These are phyloP conservation scores for Chaetoceros tenuissimus DNA, from an alignment of 108 stramenopile genomes.

Conservation along the genomic window DNA sequence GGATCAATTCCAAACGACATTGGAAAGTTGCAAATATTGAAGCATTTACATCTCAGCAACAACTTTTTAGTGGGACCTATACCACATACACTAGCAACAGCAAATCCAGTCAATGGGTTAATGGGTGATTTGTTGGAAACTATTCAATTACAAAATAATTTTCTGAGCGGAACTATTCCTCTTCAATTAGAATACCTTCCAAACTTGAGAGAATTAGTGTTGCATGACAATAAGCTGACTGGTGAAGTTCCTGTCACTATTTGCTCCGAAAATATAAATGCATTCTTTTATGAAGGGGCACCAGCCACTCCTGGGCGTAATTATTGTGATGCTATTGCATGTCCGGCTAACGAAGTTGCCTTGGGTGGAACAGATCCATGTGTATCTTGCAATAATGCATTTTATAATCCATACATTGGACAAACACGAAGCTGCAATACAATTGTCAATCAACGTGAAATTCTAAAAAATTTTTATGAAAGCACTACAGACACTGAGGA, in stretches of 20 bases:
- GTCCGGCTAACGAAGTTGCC: constrained; percentile 25
- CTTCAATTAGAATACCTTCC: too few species aligned
- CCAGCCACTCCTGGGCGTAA: too few species aligned
- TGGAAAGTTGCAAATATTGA: constrained; percentile 7
- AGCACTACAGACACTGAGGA: constrained; percentile 3
- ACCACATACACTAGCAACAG: constrained; percentile 19
- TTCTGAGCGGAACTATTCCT: constrained; percentile 43
- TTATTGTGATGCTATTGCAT: constrained; percentile 41
- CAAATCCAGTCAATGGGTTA: too few species aligned
- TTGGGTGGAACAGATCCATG: constrained; percentile 39
- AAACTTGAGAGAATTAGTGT: constrained; percentile 14
- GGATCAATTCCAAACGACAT: constrained; percentile 22
- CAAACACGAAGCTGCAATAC: constrained; percentile 15
- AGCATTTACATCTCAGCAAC: constrained; percentile 24
- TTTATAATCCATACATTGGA: constrained; percentile 32
- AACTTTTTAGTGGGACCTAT: constrained; percentile 36
- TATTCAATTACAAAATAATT: constrained; percentile 45
- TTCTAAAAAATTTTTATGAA: constrained; percentile 8
- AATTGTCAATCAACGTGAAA: constrained; percentile 11
- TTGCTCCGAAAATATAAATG: constrained; percentile 3
- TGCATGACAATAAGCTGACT: constrained; percentile 34
- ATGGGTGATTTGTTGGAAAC: too few species aligned
- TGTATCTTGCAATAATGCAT: constrained; percentile 12
- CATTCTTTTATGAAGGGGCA: too few species aligned
- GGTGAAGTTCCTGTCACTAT: constrained; percentile 19